Conservation (phyloP, 1,139 yeast genomes). For the Hemisphaericaspora xylofermentans region DNA sequence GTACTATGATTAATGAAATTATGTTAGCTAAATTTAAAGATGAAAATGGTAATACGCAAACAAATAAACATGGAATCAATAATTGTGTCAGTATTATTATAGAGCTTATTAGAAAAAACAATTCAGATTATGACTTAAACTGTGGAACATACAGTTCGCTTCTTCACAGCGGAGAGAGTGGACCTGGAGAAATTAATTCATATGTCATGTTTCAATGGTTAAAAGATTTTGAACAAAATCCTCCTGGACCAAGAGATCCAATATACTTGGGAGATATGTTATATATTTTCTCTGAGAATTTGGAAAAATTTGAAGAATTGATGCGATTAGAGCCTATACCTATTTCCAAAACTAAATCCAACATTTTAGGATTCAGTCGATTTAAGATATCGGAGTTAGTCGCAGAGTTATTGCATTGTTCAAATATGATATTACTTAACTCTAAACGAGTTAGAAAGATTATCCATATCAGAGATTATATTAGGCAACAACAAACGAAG, state of each 20-base stretch:
- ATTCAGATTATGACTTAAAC: conserved; percentile 48
- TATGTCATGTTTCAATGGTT: conserved; percentile 49
- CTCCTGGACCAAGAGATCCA: conserved; percentile 49
- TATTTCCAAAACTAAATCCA: conserved; percentile 18
- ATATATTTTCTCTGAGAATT: conserved; percentile 38
- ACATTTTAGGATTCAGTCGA: conserved; percentile 40
- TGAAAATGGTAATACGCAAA: conserved; percentile 17
- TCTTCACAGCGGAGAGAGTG: conserved; percentile 30
- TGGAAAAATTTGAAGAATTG: conserved; percentile 30
- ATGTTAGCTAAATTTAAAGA: conserved; percentile 27
- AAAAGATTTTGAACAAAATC: conserved; percentile 48
- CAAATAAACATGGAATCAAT: conserved; percentile 48
- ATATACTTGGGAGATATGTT: conserved; percentile 48
- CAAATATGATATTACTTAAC: conserved; percentile 48
- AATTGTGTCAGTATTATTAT: conserved; percentile 50
- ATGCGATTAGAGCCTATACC: conserved; percentile 29
- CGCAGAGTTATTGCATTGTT: conserved; percentile 49
- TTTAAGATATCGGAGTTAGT: conserved; percentile 45
- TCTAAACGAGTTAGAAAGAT: conserved; percentile 39
- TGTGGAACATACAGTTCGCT: conserved; percentile 42
- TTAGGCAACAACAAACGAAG: conserved; percentile 31
- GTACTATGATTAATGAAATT: conserved; percentile 41
- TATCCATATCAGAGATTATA: conserved; percentile 35
- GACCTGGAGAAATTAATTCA: conserved; percentile 41
- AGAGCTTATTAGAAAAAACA: conserved; percentile 47